A percentile compares a stretch with the other conserved stretches of the same genome.
Conservation (phyloP, 306 rosid genomes). For the Castanea sativa region DNA sequence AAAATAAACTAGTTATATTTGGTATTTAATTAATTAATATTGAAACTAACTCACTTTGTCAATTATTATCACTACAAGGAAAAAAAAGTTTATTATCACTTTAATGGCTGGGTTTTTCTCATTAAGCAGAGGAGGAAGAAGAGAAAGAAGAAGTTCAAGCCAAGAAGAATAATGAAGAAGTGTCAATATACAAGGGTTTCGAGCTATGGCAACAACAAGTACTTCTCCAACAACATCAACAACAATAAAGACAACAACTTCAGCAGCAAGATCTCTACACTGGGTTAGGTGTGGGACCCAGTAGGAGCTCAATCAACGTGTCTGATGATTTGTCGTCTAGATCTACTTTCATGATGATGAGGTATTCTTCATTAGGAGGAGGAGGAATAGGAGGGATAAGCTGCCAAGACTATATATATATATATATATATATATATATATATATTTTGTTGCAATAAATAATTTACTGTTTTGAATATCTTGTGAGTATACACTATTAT, state of each 20-base stretch:
- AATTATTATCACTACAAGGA: too few relatives aligned
- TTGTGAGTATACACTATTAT: too few relatives aligned
- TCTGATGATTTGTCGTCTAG: conserved; percentile 63
- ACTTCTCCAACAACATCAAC: conserved; percentile 39
- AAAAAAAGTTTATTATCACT: too few relatives aligned
- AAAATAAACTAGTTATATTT: too few relatives aligned
- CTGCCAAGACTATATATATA: conserved; percentile 87
- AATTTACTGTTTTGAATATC: too few relatives aligned
- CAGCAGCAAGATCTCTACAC: conserved; percentile 62
- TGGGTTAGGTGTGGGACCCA: conserved; percentile 62
- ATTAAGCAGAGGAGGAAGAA: conserved; percentile 52
- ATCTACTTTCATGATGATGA: conserved; percentile 47
- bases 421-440: too few relatives aligned
- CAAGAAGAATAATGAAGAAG: conserved; percentile 39
- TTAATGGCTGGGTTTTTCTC: conserved; percentile 89
- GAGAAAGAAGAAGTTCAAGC: conserved; percentile 11
- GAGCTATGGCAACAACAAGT: conserved; percentile 68
- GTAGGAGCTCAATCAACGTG: conserved; percentile 34
- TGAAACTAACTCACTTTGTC: too few relatives aligned
- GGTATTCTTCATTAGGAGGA: conserved; percentile 15
- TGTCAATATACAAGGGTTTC: conserved; percentile 52
- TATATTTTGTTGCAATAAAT: too few relatives aligned
- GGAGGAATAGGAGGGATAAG: conserved; percentile 53
- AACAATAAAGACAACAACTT: conserved; percentile 9
- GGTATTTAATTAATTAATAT: too few relatives aligned